Base-by-base conservation (phyloP, 371 early-diverging fungal species). In the Lichtheimia hyalospora region DNA sequence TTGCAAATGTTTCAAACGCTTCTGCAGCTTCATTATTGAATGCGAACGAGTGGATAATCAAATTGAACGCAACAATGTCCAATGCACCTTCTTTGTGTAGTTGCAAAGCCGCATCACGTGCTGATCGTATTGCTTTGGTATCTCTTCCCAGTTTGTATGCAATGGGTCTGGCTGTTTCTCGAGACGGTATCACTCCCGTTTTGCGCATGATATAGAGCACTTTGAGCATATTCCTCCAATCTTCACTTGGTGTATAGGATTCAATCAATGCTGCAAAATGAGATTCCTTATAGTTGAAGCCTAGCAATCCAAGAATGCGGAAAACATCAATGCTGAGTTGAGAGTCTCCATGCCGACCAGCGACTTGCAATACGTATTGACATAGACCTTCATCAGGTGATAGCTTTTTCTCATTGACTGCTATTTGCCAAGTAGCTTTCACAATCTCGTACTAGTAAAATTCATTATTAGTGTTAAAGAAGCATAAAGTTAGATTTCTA, bases 221-320 rank as follows among this genome's bases (percentile, higher is more conserved):
- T 39, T 73, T 67, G 63, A 92, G 80, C 2, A 87, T 84, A 14
- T 67, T 69, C 41, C 73, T 74, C 67, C 84, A 79, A 56, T 84
- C 82, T 5, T 62, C 58, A 13, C 71, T 69, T 2, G 68, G 62
- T 0, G 88, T 74, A 63, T 85, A 89, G 3, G 90, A 77, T 28
- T 87, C 86, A 5, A 90, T 63, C n/a, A 92, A 58, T 13, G 88
- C 81, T 40, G 81, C 79, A 63, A 89, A 82, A 53, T 91, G 89
- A 5, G 67, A 68, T 40, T 86, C 87, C 10, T 68, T 61, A 39
- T 84, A 75, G 0, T 73, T 63, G 49, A 74, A 78, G 12, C 80
- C 86, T 10, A 54, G 46, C 3, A 62, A 61, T 3, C 74, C 79
- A 61, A 90, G 62, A 0, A 62, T 53, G 18, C 75, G 68, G 10